phyloP scores from a whole-genome alignment of 306 rosid genomes.

The Purshia tridentata region DNA sequence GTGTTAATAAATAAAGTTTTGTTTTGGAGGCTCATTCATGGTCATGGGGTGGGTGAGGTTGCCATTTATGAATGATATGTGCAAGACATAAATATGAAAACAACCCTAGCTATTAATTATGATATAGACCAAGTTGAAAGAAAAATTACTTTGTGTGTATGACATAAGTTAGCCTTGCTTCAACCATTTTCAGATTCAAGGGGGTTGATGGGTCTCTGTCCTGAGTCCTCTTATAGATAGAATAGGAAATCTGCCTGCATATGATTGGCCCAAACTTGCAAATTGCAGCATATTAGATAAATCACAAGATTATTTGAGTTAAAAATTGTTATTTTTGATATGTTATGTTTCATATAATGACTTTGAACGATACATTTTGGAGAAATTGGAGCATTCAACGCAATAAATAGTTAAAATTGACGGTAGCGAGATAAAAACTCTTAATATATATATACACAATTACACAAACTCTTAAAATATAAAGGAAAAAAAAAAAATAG shows the following conservation, averaged over 20 bases:
- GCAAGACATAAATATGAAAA: conserved; percentile 18
- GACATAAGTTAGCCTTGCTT: not conserved
- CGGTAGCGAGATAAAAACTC: no score
- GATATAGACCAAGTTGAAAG: not conserved
- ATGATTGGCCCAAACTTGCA: not conserved
- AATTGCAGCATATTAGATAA: not conserved
- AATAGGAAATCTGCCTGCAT: not conserved
- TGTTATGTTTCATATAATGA: no score
- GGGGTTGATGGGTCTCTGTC: not conserved
- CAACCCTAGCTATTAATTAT: not conserved
- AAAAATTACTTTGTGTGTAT: not conserved
- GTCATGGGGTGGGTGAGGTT: conserved; percentile 3
- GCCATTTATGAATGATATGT: conserved; percentile 6
- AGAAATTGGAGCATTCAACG: no score
- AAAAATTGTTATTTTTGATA: no score
- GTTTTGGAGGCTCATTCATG: conserved; percentile 8
- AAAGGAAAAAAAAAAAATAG: no score
- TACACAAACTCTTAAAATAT: no score
- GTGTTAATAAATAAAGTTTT: not conserved
- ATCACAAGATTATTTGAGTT: not conserved
- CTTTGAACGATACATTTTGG: no score
- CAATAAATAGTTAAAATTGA: no score
- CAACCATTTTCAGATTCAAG: not conserved
- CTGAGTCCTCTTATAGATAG: not conserved
- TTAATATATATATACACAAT: no score